These are phyloP conservation scores for Colletotrichum magnum DNA, from an alignment of 2,329 filamentous ascomycete genomes.

Conservation along the genomic window DNA sequence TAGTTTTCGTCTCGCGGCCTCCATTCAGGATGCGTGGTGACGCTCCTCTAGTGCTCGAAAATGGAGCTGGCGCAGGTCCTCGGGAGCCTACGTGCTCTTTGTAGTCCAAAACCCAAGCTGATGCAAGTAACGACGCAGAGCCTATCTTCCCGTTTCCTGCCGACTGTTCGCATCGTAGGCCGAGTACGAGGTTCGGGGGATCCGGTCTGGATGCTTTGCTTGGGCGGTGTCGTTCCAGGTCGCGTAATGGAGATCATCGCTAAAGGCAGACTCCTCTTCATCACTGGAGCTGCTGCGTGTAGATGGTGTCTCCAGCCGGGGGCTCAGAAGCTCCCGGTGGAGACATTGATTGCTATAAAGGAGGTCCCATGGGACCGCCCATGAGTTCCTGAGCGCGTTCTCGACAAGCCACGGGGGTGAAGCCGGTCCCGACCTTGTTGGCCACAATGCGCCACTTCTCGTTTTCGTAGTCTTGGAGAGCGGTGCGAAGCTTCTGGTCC, in stretches of 20 bases:
- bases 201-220: slow-evolving; percentile 22
- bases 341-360: slow-evolving; percentile 70
- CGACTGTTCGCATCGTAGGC: slow-evolving; percentile 8
- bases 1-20: slow-evolving; percentile 8
- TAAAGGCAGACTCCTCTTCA: slow-evolving; percentile 42
- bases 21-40: slow-evolving; percentile 9
- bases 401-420: slow-evolving; percentile 88
- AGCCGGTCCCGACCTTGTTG: slow-evolving; percentile 90
- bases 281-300: slow-evolving; percentile 57
- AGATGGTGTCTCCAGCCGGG: slow-evolving; percentile 63
- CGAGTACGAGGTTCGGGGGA: slow-evolving; percentile 15
- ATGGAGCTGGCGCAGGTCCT: slow-evolving; percentile 24
- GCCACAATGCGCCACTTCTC: slow-evolving; percentile 95
- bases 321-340: slow-evolving; percentile 62
- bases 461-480: slow-evolving; percentile 87
- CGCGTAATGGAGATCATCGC: slow-evolving; percentile 41
- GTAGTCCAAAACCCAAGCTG: slow-evolving; percentile 25
- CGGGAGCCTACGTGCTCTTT: slow-evolving; percentile 19
- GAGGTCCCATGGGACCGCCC: slow-evolving; percentile 52
- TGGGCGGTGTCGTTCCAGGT: slow-evolving; percentile 34
- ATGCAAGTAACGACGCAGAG: slow-evolving; percentile 27
- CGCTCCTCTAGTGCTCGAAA: slow-evolving; percentile 11
- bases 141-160: neutral
- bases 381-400: slow-evolving; percentile 79
- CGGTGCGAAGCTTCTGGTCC: slow-evolving; percentile 83